Evolutionary conservation across 352 stramenopile species (phyloP), one percentile per base, ranked within the genome.

Genomic region (Globisporangium spiculum): DNA sequence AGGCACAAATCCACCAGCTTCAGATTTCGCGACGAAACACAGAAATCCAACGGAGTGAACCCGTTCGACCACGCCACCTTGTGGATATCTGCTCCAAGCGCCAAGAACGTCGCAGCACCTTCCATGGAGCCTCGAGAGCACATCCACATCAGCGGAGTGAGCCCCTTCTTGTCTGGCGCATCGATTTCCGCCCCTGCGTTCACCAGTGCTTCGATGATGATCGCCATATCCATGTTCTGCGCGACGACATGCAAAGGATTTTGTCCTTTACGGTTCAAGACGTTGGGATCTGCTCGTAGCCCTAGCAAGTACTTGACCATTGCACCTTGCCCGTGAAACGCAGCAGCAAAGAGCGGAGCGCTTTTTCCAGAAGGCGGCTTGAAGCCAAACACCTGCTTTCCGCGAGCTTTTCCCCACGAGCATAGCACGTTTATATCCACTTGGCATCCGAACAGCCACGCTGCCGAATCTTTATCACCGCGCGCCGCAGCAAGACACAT

Each of bases 61-160:
- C 89, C 87, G 58, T 84, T 91, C 18, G 83, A 89, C 89, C 89
- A 96, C 26, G 87, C 87, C 8, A 90, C 72, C 8, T 70, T 67
- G 60, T 76, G 69, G 27, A 95, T 69, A 58, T 89, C 72, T 14
- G 86, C 87, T n/a, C 89, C 89, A 38, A 95, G 75, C 2, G 81
- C 81, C 4, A 96, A 63, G 8, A 96, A 67, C 10, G 84, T 93
- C 18, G 84, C 76, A 9, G 81, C 77, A 4, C 86, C 87, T 83
- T 95, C 89, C 4, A 91, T 64, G 10, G 78, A 94, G 3, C 74
- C 75, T 32, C 70, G 70, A 2, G 68, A 67, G 34, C 84, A 91
- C 80, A 95, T 92, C 16, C 75, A 71, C 85, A 95, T 93, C 18
- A 96, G 75, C 4, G 89, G 84, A n/a, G 89, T 96, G 60, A 86